Base-by-base conservation (phyloP, 148 eudicot species). In the Diospyros lotus region DNA sequence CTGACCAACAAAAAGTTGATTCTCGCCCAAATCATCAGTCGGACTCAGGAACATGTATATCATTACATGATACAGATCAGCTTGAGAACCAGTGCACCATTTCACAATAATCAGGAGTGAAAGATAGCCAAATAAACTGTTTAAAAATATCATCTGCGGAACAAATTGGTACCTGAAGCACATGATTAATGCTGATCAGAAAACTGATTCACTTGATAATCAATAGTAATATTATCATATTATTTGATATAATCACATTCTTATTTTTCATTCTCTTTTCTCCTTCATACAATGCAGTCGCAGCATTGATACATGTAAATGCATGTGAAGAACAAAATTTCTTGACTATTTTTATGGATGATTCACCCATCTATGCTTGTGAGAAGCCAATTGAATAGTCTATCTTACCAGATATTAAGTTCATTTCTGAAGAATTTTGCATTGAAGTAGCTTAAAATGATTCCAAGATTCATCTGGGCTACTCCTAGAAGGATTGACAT, bases 41-140 rank as follows among this genome's bases (percentile, higher is more conserved):
- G 97, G 95, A 82, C 95, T 92, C 62, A 92, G 86, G 86, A 92
- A 92, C 97, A 92, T 92, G 85, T 92, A 92, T 82, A 92, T 92
- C 86, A 92, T 85, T 74, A 90, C 86, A 75, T 92, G 97, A 79
- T 92, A 92, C 14, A 92, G 83, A 85, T 92, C 97, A 68, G 95
- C 97, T 82, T 90, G 80, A 65, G 97, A 90, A 63, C 94, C 95
- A 58, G 93, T 84, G 83, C 97, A 92, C 97, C 97, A 92, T 80
- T 92, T 92, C 55, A 92, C 88, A 74, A 92, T 66, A 59, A 92
- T 90, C 75, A 92, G 91, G 75, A 92, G 87, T 18, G 97, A 88
- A 66, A 92, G 95, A 82, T 90, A 92, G 72, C 97, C 97, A 72
- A 92, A 92, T 56, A 92, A 81, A 77, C 95, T 88, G 83, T 92